phyloP scores from a whole-genome alignment of 192 early-diverging fungal species.

The Backusella morwellensis region DNA sequence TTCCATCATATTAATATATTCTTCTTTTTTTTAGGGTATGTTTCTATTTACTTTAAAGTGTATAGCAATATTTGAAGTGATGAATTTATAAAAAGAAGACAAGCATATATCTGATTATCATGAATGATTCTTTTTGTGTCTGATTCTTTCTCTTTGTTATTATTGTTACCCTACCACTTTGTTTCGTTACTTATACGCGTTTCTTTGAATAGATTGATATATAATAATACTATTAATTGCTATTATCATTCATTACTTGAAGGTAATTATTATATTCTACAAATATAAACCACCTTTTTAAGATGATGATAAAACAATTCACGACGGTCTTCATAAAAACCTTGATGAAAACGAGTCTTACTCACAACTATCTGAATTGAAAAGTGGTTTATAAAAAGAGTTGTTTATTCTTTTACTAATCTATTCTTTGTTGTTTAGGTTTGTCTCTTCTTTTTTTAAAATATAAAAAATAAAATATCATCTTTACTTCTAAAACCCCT shows the following conservation, averaged over 20 bases:
- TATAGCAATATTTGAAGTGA: conserved; percentile 22
- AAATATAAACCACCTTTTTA: not conserved
- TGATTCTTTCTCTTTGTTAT: conserved; percentile 27
- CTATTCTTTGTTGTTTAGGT: not conserved
- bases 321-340: conserved; percentile 32
- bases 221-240: not conserved
- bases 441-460: not conserved
- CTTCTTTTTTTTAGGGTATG: not conserved
- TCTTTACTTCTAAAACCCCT: not conserved
- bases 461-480: not conserved
- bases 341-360: conserved; percentile 18
- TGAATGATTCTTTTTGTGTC: conserved; percentile 42
- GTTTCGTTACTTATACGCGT: not conserved
- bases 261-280: not conserved
- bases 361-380: conserved; percentile 8
- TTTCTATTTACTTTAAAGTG: not conserved
- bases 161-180: not conserved
- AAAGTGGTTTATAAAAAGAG: not conserved
- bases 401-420: not conserved
- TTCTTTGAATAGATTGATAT: not conserved
- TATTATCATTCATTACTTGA: not conserved
- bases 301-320: conserved; percentile 27
- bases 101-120: conserved; percentile 61
- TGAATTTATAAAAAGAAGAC: conserved; percentile 52
- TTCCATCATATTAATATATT: not conserved